Conservation (phyloP, 768 basidiomycete species). For the Tulasnella sp. region DNA sequence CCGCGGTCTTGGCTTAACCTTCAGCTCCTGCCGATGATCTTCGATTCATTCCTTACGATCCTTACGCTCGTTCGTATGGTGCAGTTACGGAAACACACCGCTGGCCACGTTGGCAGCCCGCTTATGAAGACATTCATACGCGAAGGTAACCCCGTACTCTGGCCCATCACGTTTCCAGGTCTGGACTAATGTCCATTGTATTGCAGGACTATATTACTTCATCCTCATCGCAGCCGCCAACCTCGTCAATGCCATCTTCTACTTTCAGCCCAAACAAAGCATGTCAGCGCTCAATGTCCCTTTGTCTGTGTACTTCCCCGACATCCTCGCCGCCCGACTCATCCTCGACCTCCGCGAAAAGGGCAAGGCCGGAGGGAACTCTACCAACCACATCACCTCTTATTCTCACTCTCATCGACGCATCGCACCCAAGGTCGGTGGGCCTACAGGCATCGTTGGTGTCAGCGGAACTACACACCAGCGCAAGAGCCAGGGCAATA, state of each 20-base stretch:
- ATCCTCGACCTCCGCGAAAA: slow-evolving; percentile 12
- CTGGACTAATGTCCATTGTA: background rate
- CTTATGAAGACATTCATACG: slow-evolving; percentile 13
- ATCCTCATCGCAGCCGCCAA: slow-evolving; percentile 14
- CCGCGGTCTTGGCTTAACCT: background rate
- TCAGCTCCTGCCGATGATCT: slow-evolving; percentile 6
- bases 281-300: slow-evolving; percentile 14
- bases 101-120: slow-evolving; percentile 4
- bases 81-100: slow-evolving; percentile 5
- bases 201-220: slow-evolving; percentile 10
- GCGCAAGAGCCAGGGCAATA: background rate
- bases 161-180: too few relatives aligned
- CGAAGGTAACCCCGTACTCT: too few relatives aligned
- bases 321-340: slow-evolving; percentile 13
- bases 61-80: background rate
- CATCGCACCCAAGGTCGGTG: background rate
- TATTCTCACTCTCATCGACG: background rate
- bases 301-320: slow-evolving; percentile 12
- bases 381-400: background rate
- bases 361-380: background rate
- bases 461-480: background rate
- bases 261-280: slow-evolving; percentile 10
- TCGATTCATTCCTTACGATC: background rate
- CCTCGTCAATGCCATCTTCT: slow-evolving; percentile 13
- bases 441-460: background rate